Evolutionary conservation across 768 basidiomycete genomes (phyloP), one percentile per base, ranked within the genome.

Genomic region (Amanita jacksonii): DNA sequence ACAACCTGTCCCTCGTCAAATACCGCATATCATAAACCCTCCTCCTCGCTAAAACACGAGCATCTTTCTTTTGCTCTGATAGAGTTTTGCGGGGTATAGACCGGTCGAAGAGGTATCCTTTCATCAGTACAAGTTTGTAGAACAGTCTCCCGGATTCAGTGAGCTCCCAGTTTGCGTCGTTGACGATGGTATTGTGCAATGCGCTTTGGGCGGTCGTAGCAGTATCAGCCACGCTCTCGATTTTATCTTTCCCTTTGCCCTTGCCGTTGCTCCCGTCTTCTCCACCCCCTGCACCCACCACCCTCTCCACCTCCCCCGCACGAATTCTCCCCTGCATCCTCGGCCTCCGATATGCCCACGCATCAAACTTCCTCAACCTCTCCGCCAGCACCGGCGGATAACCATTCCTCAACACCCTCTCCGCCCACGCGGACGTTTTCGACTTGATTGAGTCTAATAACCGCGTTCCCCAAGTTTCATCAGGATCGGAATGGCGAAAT

Each of bases 61-160:
- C 28, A 31, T 16, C 23, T 9, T 25, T 33, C 25, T 36, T 20
- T 16, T 35, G 7, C 3, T 39, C 38, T 5, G 3, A 13, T 8
- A 41, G 16, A n/a, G 19, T 4, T 16, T 19, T 19, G 16, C 18
- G 19, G 8, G 8, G 18, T 4, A n/a, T 31, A 38, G 57, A 43
- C 6, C 8, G 22, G n/a, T 39, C 23, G 3, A 67, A 56, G 12
- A 61, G 60, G 39, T 73, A 71, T 10, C 74, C 74, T 2, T 66
- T 67, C 34, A 62, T 57, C 19, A 70, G 70, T 2, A 72, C 50
- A 37, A 76, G 62, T 36, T 62, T 66, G 39, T 66, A 59, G 41
- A 74, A 69, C 6, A 62, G 51, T 13, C 65, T 58, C 12, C 61
- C 62, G 22, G 62, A 55, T 5, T 56, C 52, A 6, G 64, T 54